Conservation (phyloP, 768 basidiomycete genomes). For the Cyathus striatus region DNA sequence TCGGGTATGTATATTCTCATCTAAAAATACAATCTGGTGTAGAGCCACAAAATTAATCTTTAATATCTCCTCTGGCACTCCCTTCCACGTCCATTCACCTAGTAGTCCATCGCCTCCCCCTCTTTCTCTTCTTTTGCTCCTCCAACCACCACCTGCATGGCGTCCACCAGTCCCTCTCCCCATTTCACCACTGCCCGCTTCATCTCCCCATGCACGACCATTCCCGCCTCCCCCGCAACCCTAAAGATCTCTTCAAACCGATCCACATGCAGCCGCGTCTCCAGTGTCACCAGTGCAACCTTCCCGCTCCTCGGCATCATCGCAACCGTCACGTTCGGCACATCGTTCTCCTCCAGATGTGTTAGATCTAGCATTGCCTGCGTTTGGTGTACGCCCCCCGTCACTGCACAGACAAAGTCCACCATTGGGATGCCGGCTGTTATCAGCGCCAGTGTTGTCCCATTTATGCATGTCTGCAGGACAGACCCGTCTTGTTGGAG, state of each 20-base stretch:
- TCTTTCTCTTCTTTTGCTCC: too few relatives aligned
- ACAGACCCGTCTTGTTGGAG: constrained; percentile 92
- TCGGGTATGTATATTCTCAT: too few relatives aligned
- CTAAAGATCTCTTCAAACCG: constrained; percentile 86
- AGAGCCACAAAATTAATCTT: too few relatives aligned
- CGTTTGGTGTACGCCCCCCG: constrained; percentile 80
- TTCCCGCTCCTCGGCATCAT: constrained; percentile 83
- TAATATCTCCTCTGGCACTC: too few relatives aligned
- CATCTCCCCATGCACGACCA: constrained; percentile 83
- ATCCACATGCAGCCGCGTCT: constrained; percentile 90
- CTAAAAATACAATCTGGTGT: too few relatives aligned
- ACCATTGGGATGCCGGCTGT: constrained; percentile 86
- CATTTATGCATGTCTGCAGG: constrained; percentile 89
- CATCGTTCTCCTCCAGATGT: constrained; percentile 82
- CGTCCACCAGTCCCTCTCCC: too few relatives aligned
- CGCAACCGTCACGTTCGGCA: constrained; percentile 86
- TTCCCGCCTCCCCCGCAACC: constrained; percentile 72
- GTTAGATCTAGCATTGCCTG: constrained; percentile 85
- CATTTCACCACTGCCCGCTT: constrained; percentile 58
- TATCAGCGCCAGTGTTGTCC: constrained; percentile 86
- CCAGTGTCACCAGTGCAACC: constrained; percentile 87
- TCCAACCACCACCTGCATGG: too few relatives aligned
- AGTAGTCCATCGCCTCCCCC: too few relatives aligned
- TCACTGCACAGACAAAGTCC: constrained; percentile 89
- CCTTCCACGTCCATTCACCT: too few relatives aligned